These are phyloP conservation scores for Thielaviopsis populi DNA, from an alignment of 2,329 filamentous ascomycete species.

Conservation along the genomic window DNA sequence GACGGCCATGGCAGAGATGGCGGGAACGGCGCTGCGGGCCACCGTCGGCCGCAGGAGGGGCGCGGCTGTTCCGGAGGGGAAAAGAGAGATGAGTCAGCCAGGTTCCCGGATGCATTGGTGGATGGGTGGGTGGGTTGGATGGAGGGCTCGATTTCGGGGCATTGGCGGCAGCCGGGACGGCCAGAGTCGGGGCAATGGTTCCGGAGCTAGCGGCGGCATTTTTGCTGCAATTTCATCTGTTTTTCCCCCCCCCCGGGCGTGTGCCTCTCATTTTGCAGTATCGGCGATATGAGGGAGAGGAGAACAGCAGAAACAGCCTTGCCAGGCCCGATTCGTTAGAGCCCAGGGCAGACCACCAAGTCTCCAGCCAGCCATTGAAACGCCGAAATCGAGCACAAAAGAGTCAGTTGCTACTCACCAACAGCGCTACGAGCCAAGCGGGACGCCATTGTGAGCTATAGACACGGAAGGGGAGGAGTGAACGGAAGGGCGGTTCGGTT, in stretches of 20 bases:
- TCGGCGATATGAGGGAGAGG: not conserved
- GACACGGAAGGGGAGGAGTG: slow-evolving; percentile 27
- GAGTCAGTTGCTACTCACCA: slow-evolving; percentile 47
- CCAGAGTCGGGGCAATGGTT: not conserved
- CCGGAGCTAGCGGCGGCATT: not conserved
- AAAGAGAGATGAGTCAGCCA: slow-evolving; percentile 11
- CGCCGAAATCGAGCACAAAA: not conserved
- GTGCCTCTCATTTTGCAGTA: not conserved
- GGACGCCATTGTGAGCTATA: slow-evolving; percentile 72
- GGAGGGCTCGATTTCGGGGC: not conserved
- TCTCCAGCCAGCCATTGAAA: not conserved
- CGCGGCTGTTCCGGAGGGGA: slow-evolving; percentile 46
- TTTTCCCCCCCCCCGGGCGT: not conserved
- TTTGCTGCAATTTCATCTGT: not conserved
- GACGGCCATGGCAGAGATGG: slow-evolving; percentile 52
- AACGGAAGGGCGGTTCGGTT: slow-evolving; percentile 24
- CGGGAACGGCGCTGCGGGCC: slow-evolving; percentile 58
- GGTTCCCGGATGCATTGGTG: not conserved
- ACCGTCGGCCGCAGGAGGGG: slow-evolving; percentile 75
- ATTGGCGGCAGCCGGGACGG: not conserved
- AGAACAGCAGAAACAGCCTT: not conserved
- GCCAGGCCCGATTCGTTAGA: not conserved
- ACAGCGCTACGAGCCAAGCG: slow-evolving; percentile 90
- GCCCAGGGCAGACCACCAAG: not conserved
- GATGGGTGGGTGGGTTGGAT: too few relatives aligned